These are phyloP conservation scores for Aspergillus pseudoviridinutans DNA, from an alignment of 2,329 filamentous ascomycete species.

Conservation along the genomic window DNA sequence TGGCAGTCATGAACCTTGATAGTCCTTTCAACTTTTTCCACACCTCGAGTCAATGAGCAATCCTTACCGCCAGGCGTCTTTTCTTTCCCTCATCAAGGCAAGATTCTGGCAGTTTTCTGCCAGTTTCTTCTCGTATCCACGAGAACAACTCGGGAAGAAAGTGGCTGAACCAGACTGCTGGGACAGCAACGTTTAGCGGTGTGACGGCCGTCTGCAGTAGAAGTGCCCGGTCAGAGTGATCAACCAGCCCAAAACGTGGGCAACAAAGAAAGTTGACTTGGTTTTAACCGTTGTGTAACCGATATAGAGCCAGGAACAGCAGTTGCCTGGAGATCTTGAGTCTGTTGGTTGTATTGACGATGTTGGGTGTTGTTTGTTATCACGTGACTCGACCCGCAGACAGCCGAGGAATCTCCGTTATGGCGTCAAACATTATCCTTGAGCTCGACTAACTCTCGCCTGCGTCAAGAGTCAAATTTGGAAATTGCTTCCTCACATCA, in stretches of 20 bases:
- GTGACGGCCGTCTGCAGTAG: conserved; percentile 5
- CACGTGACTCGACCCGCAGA: background rate
- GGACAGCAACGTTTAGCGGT: conserved; percentile 13
- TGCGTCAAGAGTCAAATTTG: background rate
- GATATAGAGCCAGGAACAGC: background rate
- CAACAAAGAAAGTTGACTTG: background rate
- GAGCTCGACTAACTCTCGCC: background rate
- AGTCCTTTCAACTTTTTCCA: background rate
- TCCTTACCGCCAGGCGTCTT: background rate
- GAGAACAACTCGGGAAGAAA: conserved; percentile 5
- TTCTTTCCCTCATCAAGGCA: background rate
- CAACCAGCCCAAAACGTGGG: background rate
- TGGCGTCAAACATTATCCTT: background rate
- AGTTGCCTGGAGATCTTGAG: background rate
- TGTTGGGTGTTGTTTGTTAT: background rate
- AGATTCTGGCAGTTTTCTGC: background rate
- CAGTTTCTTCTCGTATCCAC: background rate
- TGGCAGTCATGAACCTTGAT: background rate
- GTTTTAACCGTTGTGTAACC: background rate
- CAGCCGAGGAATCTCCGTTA: background rate
- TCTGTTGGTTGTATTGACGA: background rate
- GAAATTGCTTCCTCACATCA: background rate
- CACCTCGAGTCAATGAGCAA: background rate
- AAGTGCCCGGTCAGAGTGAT: background rate
- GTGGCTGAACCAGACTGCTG: conserved; percentile 11